Evolutionary conservation across 2,329 filamentous ascomycete species (phyloP), one percentile per base, ranked within the genome.

Genomic region (Bisporella sp.): DNA sequence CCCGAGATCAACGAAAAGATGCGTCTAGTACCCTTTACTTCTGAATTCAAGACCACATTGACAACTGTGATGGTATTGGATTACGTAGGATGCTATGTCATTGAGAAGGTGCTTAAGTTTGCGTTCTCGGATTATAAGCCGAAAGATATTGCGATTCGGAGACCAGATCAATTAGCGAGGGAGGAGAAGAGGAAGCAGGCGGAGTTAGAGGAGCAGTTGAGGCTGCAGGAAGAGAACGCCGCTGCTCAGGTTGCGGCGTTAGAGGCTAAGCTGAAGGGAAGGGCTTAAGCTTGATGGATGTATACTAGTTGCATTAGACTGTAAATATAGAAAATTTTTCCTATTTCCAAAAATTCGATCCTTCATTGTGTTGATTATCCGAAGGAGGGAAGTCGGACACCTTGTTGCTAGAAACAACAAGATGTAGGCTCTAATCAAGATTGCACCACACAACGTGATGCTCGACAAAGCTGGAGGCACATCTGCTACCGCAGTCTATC

Each of bases 1-100:
- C 93, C 93, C 2, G 93, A 97, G 66, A 83, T 99, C 69, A 99
- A 97, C 71, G 80, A 92, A 70, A 85, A 89, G 69, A 85, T 99
- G 72, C 89, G 87, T 64, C 82, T 99, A 1, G 93, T 99, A 4
- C 89, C 89, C 3, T 99, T 99, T 69, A 85, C 76, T 32, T 77
- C 76, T 3, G 89, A 95, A 61, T 99, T 99, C 79, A 96, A 95
- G 76, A 66, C 78, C 41, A 92, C 85, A 47, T 83, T 99, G 73
- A 95, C 89, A 0, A 69, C 73, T 1, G 77, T 89, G 62, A 99
- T 99, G 93, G 68, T 91, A 5, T 62, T 92, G 35, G 93, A 99
- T 69, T 99, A 91, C 65, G 80, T 73, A 2, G 86, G 85, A 11
- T 99, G 93, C 74, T 97, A 82, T 75, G 54, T 89, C 35, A 87